These are phyloP conservation scores for Amanita muscaria DNA, from an alignment of 768 basidiomycete species.

Conservation along the genomic window DNA sequence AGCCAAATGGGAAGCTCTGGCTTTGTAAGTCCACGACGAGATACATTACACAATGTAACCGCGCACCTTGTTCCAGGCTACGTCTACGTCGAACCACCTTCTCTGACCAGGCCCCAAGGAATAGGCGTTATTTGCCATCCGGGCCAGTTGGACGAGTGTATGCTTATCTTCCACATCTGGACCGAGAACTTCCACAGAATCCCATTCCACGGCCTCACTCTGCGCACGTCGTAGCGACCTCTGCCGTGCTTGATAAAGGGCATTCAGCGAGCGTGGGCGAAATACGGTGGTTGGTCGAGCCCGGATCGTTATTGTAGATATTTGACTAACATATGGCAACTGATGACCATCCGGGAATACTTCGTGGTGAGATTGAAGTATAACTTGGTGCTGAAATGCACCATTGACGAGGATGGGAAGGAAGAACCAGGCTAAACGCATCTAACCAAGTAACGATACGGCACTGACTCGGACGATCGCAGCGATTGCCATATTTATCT, in stretches of 20 bases:
- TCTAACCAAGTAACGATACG: no score
- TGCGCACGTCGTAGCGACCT: slow-evolving; percentile 41
- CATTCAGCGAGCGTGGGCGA: slow-evolving; percentile 45
- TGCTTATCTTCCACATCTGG: slow-evolving; percentile 76
- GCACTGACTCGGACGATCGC: no score
- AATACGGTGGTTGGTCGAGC: slow-evolving; percentile 50
- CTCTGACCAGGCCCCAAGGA: slow-evolving; percentile 54
- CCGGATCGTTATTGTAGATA: slow-evolving; percentile 27
- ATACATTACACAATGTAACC: slow-evolving; percentile 8
- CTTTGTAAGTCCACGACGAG: no score
- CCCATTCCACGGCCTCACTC: slow-evolving; percentile 58
- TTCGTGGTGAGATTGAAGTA: slow-evolving; percentile 19
- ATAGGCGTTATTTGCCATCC: slow-evolving; percentile 90
- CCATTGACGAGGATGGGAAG: slow-evolving; percentile 12
- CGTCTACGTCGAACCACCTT: slow-evolving; percentile 79
- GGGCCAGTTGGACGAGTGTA: slow-evolving; percentile 74
- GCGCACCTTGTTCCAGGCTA: slow-evolving; percentile 54
- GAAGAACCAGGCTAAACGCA: slow-evolving; percentile 4
- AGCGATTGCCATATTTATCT: no score
- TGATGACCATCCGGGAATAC: no score
- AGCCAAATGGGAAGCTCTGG: slow-evolving; percentile 76
- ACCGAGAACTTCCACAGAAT: slow-evolving; percentile 49
- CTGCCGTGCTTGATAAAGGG: slow-evolving; percentile 42
- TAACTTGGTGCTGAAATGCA: slow-evolving; percentile 11
- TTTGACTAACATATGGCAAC: slow-evolving; percentile 1